phyloP scores from a whole-genome alignment of 2,329 filamentous ascomycete species.

The Diplodia seriata region DNA sequence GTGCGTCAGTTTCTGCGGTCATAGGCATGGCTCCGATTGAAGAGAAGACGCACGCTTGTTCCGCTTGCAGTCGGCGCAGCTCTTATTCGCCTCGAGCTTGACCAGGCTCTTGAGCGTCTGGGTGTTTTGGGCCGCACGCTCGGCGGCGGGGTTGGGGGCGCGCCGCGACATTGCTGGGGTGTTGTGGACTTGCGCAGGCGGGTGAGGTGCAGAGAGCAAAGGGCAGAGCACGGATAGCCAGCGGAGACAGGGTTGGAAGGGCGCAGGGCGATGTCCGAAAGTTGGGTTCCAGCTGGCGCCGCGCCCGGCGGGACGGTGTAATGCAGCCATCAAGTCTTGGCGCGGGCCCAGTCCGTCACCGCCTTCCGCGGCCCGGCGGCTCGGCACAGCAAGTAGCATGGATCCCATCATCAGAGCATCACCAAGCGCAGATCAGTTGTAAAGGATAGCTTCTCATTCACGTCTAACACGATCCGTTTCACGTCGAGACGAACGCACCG shows the following conservation, averaged over 20 bases:
- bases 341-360: not conserved
- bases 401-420: not conserved
- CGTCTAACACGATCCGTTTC: not conserved
- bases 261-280: slow-evolving; percentile 14
- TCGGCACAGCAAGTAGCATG: not conserved
- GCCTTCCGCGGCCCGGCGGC: not conserved
- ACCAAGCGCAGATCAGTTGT: not conserved
- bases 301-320: slow-evolving; percentile 28
- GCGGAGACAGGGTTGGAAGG: not conserved
- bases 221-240: not conserved
- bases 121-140: slow-evolving; percentile 91
- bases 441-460: slow-evolving; percentile 8
- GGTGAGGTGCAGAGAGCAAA: not conserved
- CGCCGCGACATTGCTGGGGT: slow-evolving; percentile 73
- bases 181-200: slow-evolving; percentile 5
- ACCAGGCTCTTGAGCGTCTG: slow-evolving; percentile 92
- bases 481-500: not conserved
- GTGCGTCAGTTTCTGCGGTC: slow-evolving; percentile 34
- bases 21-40: not conserved
- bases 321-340: not conserved
- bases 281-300: slow-evolving; percentile 28
- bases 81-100: slow-evolving; percentile 94
- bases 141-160: slow-evolving; percentile 74
- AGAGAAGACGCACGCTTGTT: slow-evolving; percentile 80
- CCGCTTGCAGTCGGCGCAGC: slow-evolving; percentile 97